These are phyloP conservation scores for Rosa persica DNA, from an alignment of 306 rosid species.

Conservation along the genomic window DNA sequence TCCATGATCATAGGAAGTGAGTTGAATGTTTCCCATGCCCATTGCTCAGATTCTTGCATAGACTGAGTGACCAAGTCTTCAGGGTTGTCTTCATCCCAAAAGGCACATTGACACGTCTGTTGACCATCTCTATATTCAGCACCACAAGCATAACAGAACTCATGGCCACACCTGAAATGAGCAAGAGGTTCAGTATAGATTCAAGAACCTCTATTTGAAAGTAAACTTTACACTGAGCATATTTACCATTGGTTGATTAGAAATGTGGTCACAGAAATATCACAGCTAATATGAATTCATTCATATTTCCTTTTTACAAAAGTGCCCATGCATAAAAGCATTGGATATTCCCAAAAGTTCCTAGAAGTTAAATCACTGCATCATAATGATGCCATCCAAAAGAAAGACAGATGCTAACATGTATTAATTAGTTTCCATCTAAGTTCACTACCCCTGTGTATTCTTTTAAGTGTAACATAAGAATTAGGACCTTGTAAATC, in stretches of 20 bases:
- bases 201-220: not conserved
- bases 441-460: not conserved
- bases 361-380: not conserved
- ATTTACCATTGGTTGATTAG: not conserved
- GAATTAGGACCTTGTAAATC: not conserved
- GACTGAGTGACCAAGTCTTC: slow-evolving; percentile 63
- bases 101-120: slow-evolving; percentile 84
- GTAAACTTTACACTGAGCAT: not conserved
- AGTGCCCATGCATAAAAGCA: not conserved
- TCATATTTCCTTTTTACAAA: not conserved
- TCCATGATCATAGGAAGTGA: slow-evolving; percentile 80
- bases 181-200: not conserved
- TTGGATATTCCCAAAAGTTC: not conserved
- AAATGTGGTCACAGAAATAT: not conserved
- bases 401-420: not conserved
- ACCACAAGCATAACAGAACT: slow-evolving; percentile 89
- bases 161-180: slow-evolving; percentile 75
- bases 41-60: slow-evolving; percentile 94
- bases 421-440: not conserved
- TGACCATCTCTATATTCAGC: slow-evolving; percentile 62
- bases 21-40: slow-evolving; percentile 95
- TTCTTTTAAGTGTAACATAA: not conserved
- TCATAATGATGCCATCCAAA: not conserved
- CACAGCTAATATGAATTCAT: not conserved
- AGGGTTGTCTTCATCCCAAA: slow-evolving; percentile 70